Base-by-base conservation (phyloP, 768 basidiomycete species). In the Hericium rajendrae region DNA sequence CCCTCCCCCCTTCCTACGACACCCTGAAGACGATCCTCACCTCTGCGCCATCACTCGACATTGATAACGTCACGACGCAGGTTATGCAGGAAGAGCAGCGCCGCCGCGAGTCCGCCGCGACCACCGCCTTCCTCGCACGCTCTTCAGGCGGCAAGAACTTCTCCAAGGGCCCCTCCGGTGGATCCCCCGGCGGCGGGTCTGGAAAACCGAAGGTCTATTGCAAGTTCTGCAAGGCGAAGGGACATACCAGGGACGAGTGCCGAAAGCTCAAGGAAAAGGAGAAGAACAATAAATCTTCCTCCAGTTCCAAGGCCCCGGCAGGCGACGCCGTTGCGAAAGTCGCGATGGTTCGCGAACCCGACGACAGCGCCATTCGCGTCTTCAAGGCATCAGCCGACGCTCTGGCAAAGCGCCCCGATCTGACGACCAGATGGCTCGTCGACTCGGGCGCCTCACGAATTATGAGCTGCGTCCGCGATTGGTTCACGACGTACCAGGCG, bases 11-110 rank as follows among this genome's bases (percentile, higher is more conserved):
- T 0, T 67, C 63, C 0, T 64, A 65, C 38, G 56, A 37, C 8
- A 65, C 59, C 18, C 65, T 66, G 15, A 56, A 53, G 16, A 66
- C 60, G 0, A 64, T 66, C 55, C 57, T 68, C n/a, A 64, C 65
- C 57, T 55, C 60, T 0, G 1, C 53, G 10, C n/a, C 53, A 6
- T 53, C 48, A 0, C 58, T 58, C 28, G 26, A 43, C 20, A 57
- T 57, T 48, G 59, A 63, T 16, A 53, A 41, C 28, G 55, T 65
- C 24, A 51, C 56, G 6, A 22, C 43, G 0, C 18, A 55, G 2
- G 41, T 65, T n/a, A 40, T 65, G 18, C 53, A 54, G 26, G 62
- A 63, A 6, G 62, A 65, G 54, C 56, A 62, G 56, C 2, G 24
- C 9, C 32, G 53, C 32, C 50, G 15, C n/a, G 24, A 51, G n/a